Base-by-base conservation (phyloP, 805 yeast genomes). In the Maudiozyma bulderi region DNA sequence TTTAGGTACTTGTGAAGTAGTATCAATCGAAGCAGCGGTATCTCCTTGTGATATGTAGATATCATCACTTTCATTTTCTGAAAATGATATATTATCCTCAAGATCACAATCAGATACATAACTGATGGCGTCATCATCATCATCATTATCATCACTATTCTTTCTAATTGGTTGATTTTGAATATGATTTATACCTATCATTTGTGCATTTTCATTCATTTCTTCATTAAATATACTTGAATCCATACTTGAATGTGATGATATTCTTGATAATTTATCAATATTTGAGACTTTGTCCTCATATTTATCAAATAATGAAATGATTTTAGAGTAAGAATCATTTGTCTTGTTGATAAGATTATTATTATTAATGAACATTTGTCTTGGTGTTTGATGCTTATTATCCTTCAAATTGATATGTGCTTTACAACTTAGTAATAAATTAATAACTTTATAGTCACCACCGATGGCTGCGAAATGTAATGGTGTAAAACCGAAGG, bases 381-480 rank as follows among this genome's bases (percentile, higher is more conserved):
- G 58, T 26, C 49, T 53, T 20, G 76, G 70, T 2, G 72, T 66
- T 20, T 72, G 46, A 11, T 82, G 83, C 55, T 76, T 77, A 44
- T 72, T 66, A 29, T 85, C 73, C 57, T 68, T 76, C 49, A 75
- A 62, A 38, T 73, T 69, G 53, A 76, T 65, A 55, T 77, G 80
- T 1, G 91, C 84, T 46, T 81, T 82, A 61, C 84, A 81, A 37
- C 75, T 80, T 40, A 82, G 61, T 53, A 86, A 72, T 41, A 82
- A 59, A 42, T 75, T 73, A 52, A 86, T 84, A 39, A 84, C 72
- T 44, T 77, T 82, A 46, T 86, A 71, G 59, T 84, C 76, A 33
- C 96, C 96, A 55, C 75, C 73, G 56, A 90, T 64, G 33, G 88
- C 78, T 0, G 97, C 96, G 60, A 85, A 82, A 64, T 90, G 96